Evolutionary conservation across 441 rosid species (phyloP).

Genomic region (Mallotus japonicus): DNA sequence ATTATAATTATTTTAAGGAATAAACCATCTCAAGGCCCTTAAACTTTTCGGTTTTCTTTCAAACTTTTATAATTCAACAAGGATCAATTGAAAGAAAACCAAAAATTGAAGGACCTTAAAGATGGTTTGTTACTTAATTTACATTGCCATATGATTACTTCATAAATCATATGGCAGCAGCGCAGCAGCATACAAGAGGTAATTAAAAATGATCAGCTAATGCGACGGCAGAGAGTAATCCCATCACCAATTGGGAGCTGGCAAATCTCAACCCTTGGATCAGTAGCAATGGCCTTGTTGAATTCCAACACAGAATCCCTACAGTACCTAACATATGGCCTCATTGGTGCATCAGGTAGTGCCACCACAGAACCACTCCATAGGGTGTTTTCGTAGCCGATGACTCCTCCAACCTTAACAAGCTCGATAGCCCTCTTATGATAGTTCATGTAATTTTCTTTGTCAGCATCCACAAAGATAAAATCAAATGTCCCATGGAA

Average conservation of each 20-base stretch:
- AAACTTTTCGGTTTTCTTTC: no score
- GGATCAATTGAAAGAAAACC: no score
- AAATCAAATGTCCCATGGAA: conserved; percentile 74
- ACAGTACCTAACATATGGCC: conserved; percentile 71
- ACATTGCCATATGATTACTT: no score
- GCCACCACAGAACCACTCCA: conserved; percentile 97
- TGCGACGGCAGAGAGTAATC: conserved; percentile 93
- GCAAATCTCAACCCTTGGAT: conserved; percentile 97
- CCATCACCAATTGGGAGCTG: conserved; percentile 97
- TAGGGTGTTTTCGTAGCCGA: conserved; percentile 98
- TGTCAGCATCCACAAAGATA: conserved; percentile 94
- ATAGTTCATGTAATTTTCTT: conserved; percentile 90
- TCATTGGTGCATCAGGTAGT: conserved; percentile 72
- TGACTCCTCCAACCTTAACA: conserved; percentile 80
- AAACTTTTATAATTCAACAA: no score
- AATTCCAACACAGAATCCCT: conserved; percentile 85
- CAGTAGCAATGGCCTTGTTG: conserved; percentile 89
- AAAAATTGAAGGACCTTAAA: no score
- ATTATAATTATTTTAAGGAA: no score
- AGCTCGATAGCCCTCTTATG: conserved; percentile 74
- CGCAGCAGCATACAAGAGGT: background rate
- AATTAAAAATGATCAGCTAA: conserved; percentile 36
- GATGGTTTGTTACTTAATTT: no score
- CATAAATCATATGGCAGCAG: background rate
- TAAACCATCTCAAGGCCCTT: no score